phyloP scores from a whole-genome alignment of 2,329 filamentous ascomycete genomes.

The Aureobasidium sp. region DNA sequence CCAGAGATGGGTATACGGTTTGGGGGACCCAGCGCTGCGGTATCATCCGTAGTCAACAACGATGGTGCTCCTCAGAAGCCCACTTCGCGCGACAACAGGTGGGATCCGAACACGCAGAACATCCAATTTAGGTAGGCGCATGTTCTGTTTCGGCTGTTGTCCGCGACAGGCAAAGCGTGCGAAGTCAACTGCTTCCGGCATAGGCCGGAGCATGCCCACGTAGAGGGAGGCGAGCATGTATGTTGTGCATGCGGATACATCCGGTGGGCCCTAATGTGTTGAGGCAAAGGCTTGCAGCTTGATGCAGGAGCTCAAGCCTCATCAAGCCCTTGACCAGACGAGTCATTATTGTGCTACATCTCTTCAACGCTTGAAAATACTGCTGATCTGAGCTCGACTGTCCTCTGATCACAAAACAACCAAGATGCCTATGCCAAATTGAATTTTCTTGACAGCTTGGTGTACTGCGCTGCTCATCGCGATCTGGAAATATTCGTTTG shows the following conservation, averaged over 20 bases:
- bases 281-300: background rate
- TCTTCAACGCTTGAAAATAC: background rate
- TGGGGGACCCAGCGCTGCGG: constrained; percentile 36
- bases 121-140: constrained; percentile 32
- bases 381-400: background rate
- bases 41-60: constrained; percentile 14
- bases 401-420: background rate
- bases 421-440: background rate
- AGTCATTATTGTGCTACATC: background rate
- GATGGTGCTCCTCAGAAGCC: constrained; percentile 23
- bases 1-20: constrained; percentile 79
- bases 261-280: background rate
- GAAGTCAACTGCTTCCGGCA: background rate
- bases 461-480: background rate
- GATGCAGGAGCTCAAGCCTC: background rate
- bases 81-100: constrained; percentile 25
- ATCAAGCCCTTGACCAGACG: background rate
- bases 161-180: background rate
- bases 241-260: constrained; percentile 2
- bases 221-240: background rate
- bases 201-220: background rate
- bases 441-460: background rate
- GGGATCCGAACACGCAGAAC: constrained; percentile 33
- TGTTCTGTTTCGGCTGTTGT: background rate
- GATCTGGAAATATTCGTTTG: background rate